phyloP scores from a whole-genome alignment of 495 filamentous ascomycete species.

The Hypoxylon crocopeplum region DNA sequence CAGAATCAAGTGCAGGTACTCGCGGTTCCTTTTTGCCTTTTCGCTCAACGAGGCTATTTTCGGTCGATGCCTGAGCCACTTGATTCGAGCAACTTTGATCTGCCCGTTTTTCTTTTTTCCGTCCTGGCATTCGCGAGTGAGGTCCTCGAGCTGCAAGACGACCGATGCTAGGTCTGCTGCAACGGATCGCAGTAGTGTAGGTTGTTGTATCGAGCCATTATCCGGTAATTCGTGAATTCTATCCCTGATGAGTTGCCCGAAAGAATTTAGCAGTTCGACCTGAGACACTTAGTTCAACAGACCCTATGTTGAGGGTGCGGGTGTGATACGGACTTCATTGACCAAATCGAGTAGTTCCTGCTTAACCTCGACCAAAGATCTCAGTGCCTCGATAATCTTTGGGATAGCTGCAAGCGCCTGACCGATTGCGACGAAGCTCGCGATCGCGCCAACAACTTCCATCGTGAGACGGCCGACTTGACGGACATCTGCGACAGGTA shows the following conservation, averaged over 20 bases:
- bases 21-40: conserved; percentile 4
- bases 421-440: conserved; percentile 34
- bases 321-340: conserved; percentile 2
- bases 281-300: not conserved
- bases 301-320: not conserved
- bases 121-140: not conserved
- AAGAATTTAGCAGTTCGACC: conserved; percentile 1
- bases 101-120: not conserved
- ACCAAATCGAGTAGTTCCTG: conserved; percentile 17
- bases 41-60: conserved; percentile 3
- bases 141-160: not conserved
- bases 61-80: conserved; percentile 1
- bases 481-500: no score
- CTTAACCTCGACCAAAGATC: conserved; percentile 1
- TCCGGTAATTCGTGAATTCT: conserved; percentile 1
- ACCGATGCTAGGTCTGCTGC: not conserved
- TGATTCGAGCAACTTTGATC: not conserved
- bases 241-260: not conserved
- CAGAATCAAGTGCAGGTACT: not conserved
- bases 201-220: not conserved
- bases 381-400: conserved; percentile 21
- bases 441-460: conserved; percentile 23
- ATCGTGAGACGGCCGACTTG: not conserved
- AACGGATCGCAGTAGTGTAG: not conserved
- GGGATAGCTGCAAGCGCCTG: conserved; percentile 27